phyloP scores from a whole-genome alignment of 2,329 filamentous ascomycete genomes.

The Sporothrix sp. region DNA sequence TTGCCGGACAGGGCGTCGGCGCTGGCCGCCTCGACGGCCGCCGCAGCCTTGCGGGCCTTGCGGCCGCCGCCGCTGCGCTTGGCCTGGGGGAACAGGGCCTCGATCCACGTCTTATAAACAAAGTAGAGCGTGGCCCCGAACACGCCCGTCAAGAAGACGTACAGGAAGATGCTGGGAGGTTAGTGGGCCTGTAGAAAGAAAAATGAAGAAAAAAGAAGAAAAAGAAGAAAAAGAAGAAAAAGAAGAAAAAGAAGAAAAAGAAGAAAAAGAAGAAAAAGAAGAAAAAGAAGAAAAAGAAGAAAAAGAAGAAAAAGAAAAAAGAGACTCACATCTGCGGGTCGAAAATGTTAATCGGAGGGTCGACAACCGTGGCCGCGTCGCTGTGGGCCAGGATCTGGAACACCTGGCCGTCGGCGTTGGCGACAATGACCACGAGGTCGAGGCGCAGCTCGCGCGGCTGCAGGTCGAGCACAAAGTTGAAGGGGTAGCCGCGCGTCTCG shows the following conservation, averaged over 20 bases:
- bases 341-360: constrained; percentile 22
- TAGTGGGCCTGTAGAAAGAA: too few relatives aligned
- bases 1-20: constrained; percentile 47
- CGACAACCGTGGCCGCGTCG: constrained; percentile 70
- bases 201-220: constrained; percentile 11
- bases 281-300: constrained; percentile 3
- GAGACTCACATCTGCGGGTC: constrained; percentile 43
- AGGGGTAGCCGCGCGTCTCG: constrained; percentile 66
- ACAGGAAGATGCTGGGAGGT: constrained; percentile 79
- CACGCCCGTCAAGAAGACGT: constrained; percentile 72
- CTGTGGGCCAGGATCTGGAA: constrained; percentile 76
- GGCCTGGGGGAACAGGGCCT: constrained; percentile 86
- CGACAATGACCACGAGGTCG: constrained; percentile 63
- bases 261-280: not conserved
- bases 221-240: not conserved
- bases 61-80: constrained; percentile 54
- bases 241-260: constrained; percentile 7
- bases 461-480: constrained; percentile 81
- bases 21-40: constrained; percentile 33
- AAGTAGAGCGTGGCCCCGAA: constrained; percentile 83
- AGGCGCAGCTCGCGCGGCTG: constrained; percentile 82
- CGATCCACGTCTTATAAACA: constrained; percentile 97
- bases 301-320: not conserved
- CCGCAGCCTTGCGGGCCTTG: constrained; percentile 53
- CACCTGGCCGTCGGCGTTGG: constrained; percentile 52